Conservation (phyloP, 108 stramenopile genomes). For the Bacterosira constricta region DNA sequence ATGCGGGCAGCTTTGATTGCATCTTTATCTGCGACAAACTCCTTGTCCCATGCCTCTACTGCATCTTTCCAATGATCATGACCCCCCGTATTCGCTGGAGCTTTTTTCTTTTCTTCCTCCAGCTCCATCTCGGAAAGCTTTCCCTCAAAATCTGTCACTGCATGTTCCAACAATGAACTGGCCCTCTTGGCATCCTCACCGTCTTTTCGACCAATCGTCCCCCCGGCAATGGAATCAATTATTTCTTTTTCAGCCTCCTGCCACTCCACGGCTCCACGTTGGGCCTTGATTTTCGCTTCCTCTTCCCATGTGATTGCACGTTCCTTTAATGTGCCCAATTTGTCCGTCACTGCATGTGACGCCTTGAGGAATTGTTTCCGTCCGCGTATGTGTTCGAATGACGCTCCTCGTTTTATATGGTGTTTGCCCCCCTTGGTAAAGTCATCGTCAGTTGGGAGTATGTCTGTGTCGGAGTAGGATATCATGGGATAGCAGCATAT, state of each 20-base stretch:
- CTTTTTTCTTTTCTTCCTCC: background rate
- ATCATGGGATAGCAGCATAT: slow-evolving; percentile 43
- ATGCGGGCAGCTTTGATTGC: background rate
- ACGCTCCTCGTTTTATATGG: slow-evolving; percentile 16
- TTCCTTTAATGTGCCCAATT: slow-evolving; percentile 27
- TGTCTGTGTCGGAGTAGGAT: slow-evolving; percentile 4
- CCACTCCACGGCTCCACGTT: background rate
- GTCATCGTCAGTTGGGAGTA: slow-evolving; percentile 16
- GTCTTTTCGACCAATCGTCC: slow-evolving; percentile 7
- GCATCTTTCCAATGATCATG: slow-evolving; percentile 25
- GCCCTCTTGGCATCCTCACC: slow-evolving; percentile 37
- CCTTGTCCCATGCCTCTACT: slow-evolving; percentile 28
- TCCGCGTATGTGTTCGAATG: slow-evolving; percentile 39
- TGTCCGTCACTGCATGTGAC: background rate
- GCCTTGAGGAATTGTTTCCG: slow-evolving; percentile 6
- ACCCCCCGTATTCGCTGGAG: background rate
- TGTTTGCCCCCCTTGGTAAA: slow-evolving; percentile 6
- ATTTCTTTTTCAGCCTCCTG: slow-evolving; percentile 7
- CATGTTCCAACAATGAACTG: slow-evolving; percentile 17
- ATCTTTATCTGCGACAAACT: background rate
- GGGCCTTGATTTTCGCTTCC: slow-evolving; percentile 4
- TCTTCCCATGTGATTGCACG: slow-evolving; percentile 31
- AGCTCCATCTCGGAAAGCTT: background rate
- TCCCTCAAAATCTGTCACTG: slow-evolving; percentile 24
- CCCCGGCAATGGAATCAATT: slow-evolving; percentile 8